Evolutionary conservation across 768 basidiomycete genomes (phyloP), one percentile per base, ranked within the genome.

Genomic region (Suillus discolor): DNA sequence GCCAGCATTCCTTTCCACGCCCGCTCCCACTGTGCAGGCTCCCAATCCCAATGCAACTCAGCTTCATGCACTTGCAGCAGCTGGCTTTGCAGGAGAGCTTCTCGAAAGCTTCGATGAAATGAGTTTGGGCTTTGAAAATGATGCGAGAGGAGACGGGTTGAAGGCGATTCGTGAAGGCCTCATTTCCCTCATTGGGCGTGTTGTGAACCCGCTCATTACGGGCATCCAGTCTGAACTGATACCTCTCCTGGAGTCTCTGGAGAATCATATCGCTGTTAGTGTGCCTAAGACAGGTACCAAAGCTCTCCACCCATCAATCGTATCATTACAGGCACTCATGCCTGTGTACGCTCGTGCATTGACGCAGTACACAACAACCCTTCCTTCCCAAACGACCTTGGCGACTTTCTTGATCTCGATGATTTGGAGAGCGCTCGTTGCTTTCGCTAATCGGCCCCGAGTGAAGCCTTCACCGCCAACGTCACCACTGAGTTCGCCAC

Each of bases 361-460:
- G 41, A 73, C 77, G 16, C 84, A 86, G 15, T 89, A 87, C 73
- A 86, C 87, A 9, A 74, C 81, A 6, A 82, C 84, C 15, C 75
- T 81, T 15, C 72, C 82, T 11, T 83, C 89, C 0, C 89, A 94
- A 69, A 78, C 85, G 18, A 77, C 82, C 1, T 81, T 93, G 18
- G 90, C 91, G 0, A 85, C 88, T 3, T 83, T 93, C 68, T 82
- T 92, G 67, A 92, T 93, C 70, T 87, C 87, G 20, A 75, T 91
- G 1, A 77, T 91, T 2, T 94, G 93, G 92, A 88, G 85, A 25
- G 87, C 85, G 9, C 80, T 93, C 61, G 86, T 93, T 34, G 89
- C 90, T 25, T 72, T 94, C 38, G 82, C 90, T 13, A 83, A 91
- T 73, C 85, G 93, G n/a, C 65, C 69, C 6, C 57, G 38, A 25